Base-by-base conservation (phyloP, 768 basidiomycete species). In the Floccularia luteovirens region DNA sequence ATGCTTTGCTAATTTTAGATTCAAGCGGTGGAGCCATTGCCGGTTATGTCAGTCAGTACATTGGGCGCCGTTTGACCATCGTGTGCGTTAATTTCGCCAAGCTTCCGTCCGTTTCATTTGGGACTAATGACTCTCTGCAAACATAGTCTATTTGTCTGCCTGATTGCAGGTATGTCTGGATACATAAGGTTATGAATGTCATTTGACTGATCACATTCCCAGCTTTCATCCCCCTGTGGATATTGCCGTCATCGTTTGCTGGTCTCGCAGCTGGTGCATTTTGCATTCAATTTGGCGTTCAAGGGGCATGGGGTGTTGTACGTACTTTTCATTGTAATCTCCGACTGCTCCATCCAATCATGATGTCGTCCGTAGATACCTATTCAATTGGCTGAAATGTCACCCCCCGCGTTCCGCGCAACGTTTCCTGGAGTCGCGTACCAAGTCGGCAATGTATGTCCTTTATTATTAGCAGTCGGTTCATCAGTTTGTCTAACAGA, bases 261-360 rank as follows among this genome's bases (percentile, higher is more conserved):
- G 71, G 64, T 1, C 79, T 96, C 6, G 53, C 86, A 0, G 88
- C 87, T 0, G 89, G 89, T 6, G 90, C 89, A 1, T 94, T 93
- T 63, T 90, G 75, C 49, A 66, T 90, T 12, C 90, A 92, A 52
- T 77, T 88, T 48, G 88, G 87, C 37, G 87, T 93, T 0, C 91
- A 94, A 56, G 90, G 89, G 1, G 90, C 88, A 25, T 90, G 87
- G 86, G 88, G 88, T 50, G 81, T 89, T 8, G 85, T 89, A 53
- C 48, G 82, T 56, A 70, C 46, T 71, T 66, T 62, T 61, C 16
- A 8, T 25, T 7, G 6, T 5, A n/a, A 13, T 16, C 23, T 17
- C n/a, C n/a, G n/a, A n/a, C 22, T 36, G 75, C 54, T 54, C 70
- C 42, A 69, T 67, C 1, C 74, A 67, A 3, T 67, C 70, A 21